Conservation (phyloP, 2,329 filamentous ascomycete genomes). For the Taxawa tesnikishii region DNA sequence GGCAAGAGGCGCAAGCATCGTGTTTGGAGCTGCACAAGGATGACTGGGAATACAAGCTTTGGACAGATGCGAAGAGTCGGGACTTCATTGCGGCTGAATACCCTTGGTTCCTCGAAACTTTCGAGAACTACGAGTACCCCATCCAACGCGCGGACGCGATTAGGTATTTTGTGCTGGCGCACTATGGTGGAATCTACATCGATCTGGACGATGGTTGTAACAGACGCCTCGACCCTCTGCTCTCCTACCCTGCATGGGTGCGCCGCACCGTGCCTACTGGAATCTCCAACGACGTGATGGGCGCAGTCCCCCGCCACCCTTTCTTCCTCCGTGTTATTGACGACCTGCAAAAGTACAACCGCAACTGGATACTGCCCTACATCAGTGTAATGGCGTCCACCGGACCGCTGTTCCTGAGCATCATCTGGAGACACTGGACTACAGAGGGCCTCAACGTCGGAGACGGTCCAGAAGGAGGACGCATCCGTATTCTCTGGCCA, state of each 20-base stretch:
- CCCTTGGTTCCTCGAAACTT: conserved; percentile 58
- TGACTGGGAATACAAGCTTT: conserved; percentile 70
- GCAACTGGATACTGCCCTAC: conserved; percentile 58
- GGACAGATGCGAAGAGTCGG: conserved; percentile 59
- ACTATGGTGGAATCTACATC: conserved; percentile 71
- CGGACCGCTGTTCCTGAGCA: conserved; percentile 62
- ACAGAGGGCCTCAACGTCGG: conserved; percentile 32
- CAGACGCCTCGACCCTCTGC: conserved; percentile 54
- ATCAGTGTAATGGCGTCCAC: conserved; percentile 72
- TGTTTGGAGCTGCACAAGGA: conserved; percentile 54
- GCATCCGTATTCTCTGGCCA: conserved; percentile 56
- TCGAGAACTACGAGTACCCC: conserved; percentile 59
- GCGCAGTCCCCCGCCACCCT: conserved; percentile 57
- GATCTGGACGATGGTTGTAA: conserved; percentile 65
- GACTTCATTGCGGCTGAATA: conserved; percentile 64
- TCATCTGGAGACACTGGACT: conserved; percentile 66
- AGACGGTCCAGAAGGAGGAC: conserved; percentile 29
- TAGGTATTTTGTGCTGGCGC: conserved; percentile 64
- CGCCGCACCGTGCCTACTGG: conserved; percentile 63
- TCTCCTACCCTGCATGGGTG: conserved; percentile 57
- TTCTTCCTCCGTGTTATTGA: conserved; percentile 62
- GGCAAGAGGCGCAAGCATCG: conserved; percentile 52
- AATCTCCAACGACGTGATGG: conserved; percentile 74
- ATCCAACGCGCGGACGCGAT: conserved; percentile 62
- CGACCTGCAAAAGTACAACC: conserved; percentile 53